Conservation (phyloP, 768 basidiomycete species). For the Rickenella mellea region DNA sequence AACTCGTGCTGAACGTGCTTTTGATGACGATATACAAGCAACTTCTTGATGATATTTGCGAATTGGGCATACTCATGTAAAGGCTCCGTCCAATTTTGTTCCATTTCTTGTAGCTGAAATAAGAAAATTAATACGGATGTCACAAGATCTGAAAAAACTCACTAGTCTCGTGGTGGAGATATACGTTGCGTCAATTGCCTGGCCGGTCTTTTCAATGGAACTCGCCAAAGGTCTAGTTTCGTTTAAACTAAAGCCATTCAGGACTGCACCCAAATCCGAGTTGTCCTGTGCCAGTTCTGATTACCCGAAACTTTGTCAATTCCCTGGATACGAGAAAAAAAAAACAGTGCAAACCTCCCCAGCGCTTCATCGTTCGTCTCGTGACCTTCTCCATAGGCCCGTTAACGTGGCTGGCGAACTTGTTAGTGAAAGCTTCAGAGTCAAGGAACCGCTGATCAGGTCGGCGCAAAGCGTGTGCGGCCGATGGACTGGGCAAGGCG, state of each 20-base stretch:
- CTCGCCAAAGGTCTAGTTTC: constrained; percentile 65
- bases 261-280: constrained; percentile 80
- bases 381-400: constrained; percentile 97
- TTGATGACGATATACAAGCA: constrained; percentile 91
- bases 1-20: constrained; percentile 98
- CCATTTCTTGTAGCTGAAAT: constrained; percentile 79
- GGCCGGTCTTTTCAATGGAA: constrained; percentile 93
- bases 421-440: constrained; percentile 91
- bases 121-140: not conserved
- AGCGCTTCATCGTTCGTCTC: constrained; percentile 82
- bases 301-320: constrained; percentile 1
- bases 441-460: constrained; percentile 96
- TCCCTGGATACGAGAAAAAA: constrained; percentile 5
- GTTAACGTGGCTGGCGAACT: constrained; percentile 85
- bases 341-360: constrained; percentile 59
- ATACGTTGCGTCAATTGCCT: constrained; percentile 91
- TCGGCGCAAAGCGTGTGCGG: constrained; percentile 78
- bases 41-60: constrained; percentile 85
- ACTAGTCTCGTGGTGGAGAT: constrained; percentile 87
- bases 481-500: constrained; percentile 81
- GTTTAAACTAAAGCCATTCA: constrained; percentile 90
- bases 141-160: constrained; percentile 16
- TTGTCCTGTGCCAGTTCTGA: constrained; percentile 82
- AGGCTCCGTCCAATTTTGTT: constrained; percentile 93
- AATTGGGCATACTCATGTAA: constrained; percentile 95